These are phyloP conservation scores for Wallacemonas sp. DNA, from an alignment of 208 protist species.

Conservation along the genomic window DNA sequence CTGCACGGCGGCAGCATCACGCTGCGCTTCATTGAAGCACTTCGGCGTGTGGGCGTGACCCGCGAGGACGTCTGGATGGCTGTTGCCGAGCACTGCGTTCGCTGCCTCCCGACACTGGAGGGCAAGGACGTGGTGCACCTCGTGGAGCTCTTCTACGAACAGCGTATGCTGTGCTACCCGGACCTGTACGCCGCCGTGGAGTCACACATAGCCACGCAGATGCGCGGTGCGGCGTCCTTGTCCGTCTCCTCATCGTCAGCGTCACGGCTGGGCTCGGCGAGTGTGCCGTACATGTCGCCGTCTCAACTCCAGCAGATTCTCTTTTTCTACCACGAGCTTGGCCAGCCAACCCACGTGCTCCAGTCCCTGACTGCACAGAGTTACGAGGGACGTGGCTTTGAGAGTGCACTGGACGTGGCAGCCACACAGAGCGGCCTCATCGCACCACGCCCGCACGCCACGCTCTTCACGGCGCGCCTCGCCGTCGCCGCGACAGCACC, in stretches of 20 bases:
- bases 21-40: slow-evolving; percentile 47
- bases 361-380: slow-evolving; percentile 35
- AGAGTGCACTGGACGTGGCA: slow-evolving; percentile 32
- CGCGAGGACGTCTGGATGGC: slow-evolving; percentile 75
- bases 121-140: slow-evolving; percentile 63
- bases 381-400: slow-evolving; percentile 35
- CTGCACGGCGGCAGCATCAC: slow-evolving; percentile 22
- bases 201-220: slow-evolving; percentile 49
- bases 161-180: slow-evolving; percentile 59
- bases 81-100: slow-evolving; percentile 79
- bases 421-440: slow-evolving; percentile 19
- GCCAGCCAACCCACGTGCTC: slow-evolving; percentile 62
- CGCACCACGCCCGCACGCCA: slow-evolving; percentile 3
- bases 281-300: slow-evolving; percentile 30
- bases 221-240: not conserved
- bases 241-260: not conserved
- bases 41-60: slow-evolving; percentile 41
- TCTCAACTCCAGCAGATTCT: slow-evolving; percentile 62
- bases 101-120: slow-evolving; percentile 54
- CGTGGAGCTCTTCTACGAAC: slow-evolving; percentile 49
- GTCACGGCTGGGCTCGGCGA: not conserved
- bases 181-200: slow-evolving; percentile 80
- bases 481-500: not conserved
- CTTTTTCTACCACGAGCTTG: slow-evolving; percentile 65
- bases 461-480: slow-evolving; percentile 3